A percentile compares a stretch with the other conserved stretches of the same genome.
phyloP scores from a whole-genome alignment of 2,329 filamentous ascomycete species.

The Colletotrichum tropicale region DNA sequence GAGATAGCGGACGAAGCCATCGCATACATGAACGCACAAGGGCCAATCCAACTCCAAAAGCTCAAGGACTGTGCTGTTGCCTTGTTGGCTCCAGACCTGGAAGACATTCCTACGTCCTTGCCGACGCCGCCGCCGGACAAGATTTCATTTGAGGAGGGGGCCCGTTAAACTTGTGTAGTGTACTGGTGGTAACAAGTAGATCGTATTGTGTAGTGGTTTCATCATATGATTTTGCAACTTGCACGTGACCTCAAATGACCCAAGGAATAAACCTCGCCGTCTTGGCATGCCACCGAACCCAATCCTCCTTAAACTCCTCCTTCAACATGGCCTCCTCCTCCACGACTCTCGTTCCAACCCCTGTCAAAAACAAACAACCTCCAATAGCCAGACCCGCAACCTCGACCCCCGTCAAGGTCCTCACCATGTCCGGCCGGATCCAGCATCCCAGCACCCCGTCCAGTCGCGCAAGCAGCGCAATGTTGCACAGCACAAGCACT shows the following conservation, averaged over 20 bases:
- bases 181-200: too few species aligned
- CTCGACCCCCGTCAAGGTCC: not conserved
- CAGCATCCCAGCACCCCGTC: slow-evolving; percentile 46
- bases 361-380: slow-evolving; percentile 23
- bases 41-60: too few species aligned
- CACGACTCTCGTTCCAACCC: slow-evolving; percentile 39
- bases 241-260: slow-evolving; percentile 34
- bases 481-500: slow-evolving; percentile 35
- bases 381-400: slow-evolving; percentile 14
- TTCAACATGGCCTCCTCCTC: slow-evolving; percentile 58
- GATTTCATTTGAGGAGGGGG: too few species aligned
- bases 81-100: too few species aligned
- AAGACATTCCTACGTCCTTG: too few species aligned
- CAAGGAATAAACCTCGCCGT: slow-evolving; percentile 56
- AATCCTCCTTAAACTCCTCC: slow-evolving; percentile 48
- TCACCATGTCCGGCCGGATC: slow-evolving; percentile 29
- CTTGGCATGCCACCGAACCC: slow-evolving; percentile 50
- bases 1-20: too few species aligned
- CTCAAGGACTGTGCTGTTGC: too few species aligned
- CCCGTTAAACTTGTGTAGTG: too few species aligned
- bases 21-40: too few species aligned
- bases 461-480: slow-evolving; percentile 35
- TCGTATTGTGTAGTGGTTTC: too few species aligned
- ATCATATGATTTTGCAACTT: too few species aligned
- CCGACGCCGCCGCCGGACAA: too few species aligned